A percentile compares a stretch with the other conserved stretches of the same genome.
phyloP scores from a whole-genome alignment of 2,329 filamentous ascomycete species.

The Neopestalotiopsis sp. region DNA sequence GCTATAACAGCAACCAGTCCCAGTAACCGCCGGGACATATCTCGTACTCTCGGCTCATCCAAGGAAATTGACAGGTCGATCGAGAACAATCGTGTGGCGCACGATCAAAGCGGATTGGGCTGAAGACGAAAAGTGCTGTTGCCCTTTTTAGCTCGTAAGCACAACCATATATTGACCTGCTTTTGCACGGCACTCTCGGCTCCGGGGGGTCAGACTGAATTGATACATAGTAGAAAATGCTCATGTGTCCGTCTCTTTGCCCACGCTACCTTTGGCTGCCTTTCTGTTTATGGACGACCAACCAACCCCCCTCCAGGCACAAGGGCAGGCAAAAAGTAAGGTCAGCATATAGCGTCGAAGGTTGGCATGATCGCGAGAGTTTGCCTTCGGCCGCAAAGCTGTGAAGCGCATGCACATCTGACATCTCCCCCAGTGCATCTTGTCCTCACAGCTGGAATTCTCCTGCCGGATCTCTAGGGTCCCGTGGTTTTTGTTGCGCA shows the following conservation, averaged over 20 bases:
- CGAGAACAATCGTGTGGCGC: not conserved
- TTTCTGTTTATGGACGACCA: not conserved
- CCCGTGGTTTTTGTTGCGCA: not conserved
- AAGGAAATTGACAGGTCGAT: not conserved
- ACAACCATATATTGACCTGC: not conserved
- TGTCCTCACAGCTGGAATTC: not conserved
- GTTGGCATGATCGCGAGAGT: not conserved
- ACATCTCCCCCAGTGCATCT: not conserved
- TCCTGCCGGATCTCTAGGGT: not conserved
- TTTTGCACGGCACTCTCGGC: not conserved
- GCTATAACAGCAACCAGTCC: not conserved
- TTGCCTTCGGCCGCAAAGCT: not conserved
- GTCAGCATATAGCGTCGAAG: not conserved
- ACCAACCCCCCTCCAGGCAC: not conserved
- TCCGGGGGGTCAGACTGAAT: not conserved
- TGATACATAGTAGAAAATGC: not conserved
- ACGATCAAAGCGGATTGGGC: not conserved
- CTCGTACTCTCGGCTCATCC: not conserved
- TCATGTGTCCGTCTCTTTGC: not conserved
- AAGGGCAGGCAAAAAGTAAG: not conserved
- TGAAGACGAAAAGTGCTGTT: not conserved
- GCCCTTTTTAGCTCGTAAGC: conserved; percentile 1
- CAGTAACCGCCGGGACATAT: not conserved
- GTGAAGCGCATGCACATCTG: not conserved
- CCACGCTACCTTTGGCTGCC: not conserved